Base-by-base conservation (phyloP, 345 rosid species). In the Eucalyptus viminalis region DNA sequence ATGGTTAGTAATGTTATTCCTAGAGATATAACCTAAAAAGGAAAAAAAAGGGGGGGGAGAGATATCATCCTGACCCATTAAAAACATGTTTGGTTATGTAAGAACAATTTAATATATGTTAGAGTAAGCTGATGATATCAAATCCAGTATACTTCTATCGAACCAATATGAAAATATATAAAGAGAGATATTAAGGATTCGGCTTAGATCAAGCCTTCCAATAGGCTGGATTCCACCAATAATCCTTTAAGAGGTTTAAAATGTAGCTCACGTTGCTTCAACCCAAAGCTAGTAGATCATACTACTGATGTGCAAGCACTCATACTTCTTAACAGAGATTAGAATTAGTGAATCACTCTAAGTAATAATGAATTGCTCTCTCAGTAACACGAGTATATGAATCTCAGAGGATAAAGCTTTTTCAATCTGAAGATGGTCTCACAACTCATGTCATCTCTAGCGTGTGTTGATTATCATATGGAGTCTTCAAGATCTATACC, bases 1-100 rank as follows among this genome's bases (percentile, higher is more conserved):
- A 29, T 62, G 2, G 17, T 62, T 62, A 27, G 69, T 62, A 12
- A 13, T 62, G 34, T 62, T 62, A 27, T 60, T 29, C 15, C 69
- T 60, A 60, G 8, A 60, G 69, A 60, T 60, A 60, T 27, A 27
- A 60, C 31, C 12, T 12, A 6, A 29, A 27, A 29, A 6, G 16
- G 31, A 3, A 27, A 60, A 27, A 60, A 25, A 2, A 6, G 6
- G 16, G 6, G 17, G 1, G 4, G 2, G 9, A 0, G 2, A 5
- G 58, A 53, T 53, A 53, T 53, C 58, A 53, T 53, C 58, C 69
- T 8, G 2, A 62, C 14, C n/a, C 34, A 62, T 60, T 62, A 62
- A 62, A 62, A 62, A 62, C 34, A 29, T 12, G 69, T 62, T 62
- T 62, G 69, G 69, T 27, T 62, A 62, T 12, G 34, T 62, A 62